A percentile compares a stretch with the other conserved stretches of the same genome.
Evolutionary conservation across 257 asterid genomes (phyloP).

Genomic region (Nicotiana tabacum): DNA sequence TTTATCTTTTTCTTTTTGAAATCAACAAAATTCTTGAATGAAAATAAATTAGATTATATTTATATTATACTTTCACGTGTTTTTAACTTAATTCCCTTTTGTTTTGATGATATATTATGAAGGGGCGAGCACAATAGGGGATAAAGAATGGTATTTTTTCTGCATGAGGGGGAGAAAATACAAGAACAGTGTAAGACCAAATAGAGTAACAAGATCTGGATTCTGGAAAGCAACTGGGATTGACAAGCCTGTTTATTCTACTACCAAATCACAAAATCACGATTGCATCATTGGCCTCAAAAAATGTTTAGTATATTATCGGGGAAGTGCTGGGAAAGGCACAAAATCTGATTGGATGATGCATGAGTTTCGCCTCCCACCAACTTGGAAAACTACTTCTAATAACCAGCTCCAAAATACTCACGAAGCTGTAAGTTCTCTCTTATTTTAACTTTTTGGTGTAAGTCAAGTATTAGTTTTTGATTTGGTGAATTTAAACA

Average conservation of each 20-base stretch:
- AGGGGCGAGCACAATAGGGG: not conserved
- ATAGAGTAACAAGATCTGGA: conserved; percentile 51
- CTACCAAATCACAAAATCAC: not conserved
- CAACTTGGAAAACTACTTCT: not conserved
- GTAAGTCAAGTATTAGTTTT: too few species aligned
- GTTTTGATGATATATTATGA: too few species aligned
- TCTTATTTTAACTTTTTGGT: too few species aligned
- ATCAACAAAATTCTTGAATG: too few species aligned
- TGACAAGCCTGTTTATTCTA: conserved; percentile 39
- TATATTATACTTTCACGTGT: too few species aligned
- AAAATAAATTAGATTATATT: too few species aligned
- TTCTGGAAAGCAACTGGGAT: conserved; percentile 66
- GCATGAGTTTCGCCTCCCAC: conserved; percentile 52
- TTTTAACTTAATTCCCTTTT: not conserved
- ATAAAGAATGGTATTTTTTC: conserved; percentile 54
- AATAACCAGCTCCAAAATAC: not conserved
- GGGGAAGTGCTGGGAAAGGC: conserved; percentile 49
- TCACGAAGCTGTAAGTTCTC: not conserved
- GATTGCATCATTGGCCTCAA: conserved; percentile 36
- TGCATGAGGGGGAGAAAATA: conserved; percentile 58
- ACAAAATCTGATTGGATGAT: conserved; percentile 54
- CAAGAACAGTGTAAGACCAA: conserved; percentile 48
- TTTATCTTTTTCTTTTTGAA: too few species aligned
- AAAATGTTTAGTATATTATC: conserved; percentile 49
- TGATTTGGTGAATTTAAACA: not conserved